Base-by-base conservation (phyloP, 306 rosid genomes). In the Dicorynia guianensis region DNA sequence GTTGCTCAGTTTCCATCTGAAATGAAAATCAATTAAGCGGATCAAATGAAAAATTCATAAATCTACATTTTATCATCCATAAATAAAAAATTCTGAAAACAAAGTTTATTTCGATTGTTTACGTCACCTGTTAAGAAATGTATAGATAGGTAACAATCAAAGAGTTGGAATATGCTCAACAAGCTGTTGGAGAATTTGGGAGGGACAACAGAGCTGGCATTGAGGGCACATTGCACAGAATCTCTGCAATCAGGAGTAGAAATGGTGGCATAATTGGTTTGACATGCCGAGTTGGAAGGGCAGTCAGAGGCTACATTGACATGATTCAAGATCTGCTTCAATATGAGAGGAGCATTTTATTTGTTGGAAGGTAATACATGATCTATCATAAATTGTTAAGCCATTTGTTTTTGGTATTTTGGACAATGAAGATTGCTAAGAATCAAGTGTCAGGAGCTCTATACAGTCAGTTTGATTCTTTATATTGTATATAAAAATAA, bases 151-250 rank as follows among this genome's bases (percentile, higher is more conserved):
- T 89, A 57, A 85, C 95, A 8, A 71, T 68, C 80, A 70, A 77
- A 78, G 95, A 89, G 84, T 80, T 89, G 88, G 89, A 89, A 71
- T 66, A 80, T 75, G 89, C 95, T 77, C 76, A 81, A 77, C 76
- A 82, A 63, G 88, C 87, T n/a, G 82, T 89, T 75, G 92, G 91
- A 53, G 88, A 87, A 50, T 89, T 89, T 81, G 94, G 94, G 44
- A 78, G 69, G 57, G 90, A 89, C 79, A 89, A 89, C 69, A 85
- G 95, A 79, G 95, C 92, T 63, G 95, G 95, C 72, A 89, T 89
- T 53, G 92, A 85, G 69, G 95, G 95, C 64, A 89, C 89, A 42
- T 78, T 89, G 86, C 95, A 89, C 62, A 83, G 95, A 74, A 83
- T 89, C 77, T 89, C 95, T 15, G 95, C 95, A 35, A 85, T 87